A percentile compares a stretch with the other conserved stretches of the same genome.
These are phyloP conservation scores for Syzygium syzygioides DNA, from an alignment of 441 rosid genomes.

Conservation along the genomic window DNA sequence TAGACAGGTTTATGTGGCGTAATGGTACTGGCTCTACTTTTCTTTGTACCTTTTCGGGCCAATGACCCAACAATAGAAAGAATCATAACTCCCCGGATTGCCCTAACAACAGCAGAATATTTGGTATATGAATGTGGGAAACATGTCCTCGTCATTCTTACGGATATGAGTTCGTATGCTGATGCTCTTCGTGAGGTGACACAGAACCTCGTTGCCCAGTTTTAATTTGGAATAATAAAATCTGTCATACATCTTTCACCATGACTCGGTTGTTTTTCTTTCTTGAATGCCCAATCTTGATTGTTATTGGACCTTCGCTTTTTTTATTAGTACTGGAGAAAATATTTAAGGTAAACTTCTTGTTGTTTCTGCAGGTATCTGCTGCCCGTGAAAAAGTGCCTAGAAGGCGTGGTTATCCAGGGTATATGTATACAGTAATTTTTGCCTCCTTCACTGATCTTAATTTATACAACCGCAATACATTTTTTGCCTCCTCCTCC, in stretches of 20 bases:
- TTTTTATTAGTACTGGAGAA: neutral
- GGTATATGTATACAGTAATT: slow-evolving; percentile 99
- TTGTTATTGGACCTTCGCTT: neutral
- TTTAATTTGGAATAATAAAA: neutral
- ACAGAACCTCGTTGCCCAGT: neutral
- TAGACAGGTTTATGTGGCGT: neutral
- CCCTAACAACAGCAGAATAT: slow-evolving; percentile 91
- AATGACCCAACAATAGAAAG: slow-evolving; percentile 99
- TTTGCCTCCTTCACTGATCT: too few relatives aligned
- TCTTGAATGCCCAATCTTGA: neutral
- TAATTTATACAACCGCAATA: too few relatives aligned
- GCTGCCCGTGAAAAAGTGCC: slow-evolving; percentile 99
- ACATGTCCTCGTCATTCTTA: slow-evolving; percentile 93
- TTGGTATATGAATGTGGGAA: slow-evolving; percentile 99
- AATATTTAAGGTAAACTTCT: neutral
- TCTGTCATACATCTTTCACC: neutral
- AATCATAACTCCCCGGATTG: slow-evolving; percentile 92
- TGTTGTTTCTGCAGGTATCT: slow-evolving; percentile 59
- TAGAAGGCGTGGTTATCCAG: slow-evolving; percentile 99
- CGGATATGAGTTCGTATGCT: slow-evolving; percentile 98
- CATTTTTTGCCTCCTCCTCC: too few relatives aligned
- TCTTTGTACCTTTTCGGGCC: slow-evolving; percentile 43
- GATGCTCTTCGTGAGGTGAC: slow-evolving; percentile 99
- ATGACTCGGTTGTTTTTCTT: neutral
- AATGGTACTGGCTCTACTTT: neutral